Conservation (phyloP, 2,329 filamentous ascomycete genomes). For the Xylaria multiplex region DNA sequence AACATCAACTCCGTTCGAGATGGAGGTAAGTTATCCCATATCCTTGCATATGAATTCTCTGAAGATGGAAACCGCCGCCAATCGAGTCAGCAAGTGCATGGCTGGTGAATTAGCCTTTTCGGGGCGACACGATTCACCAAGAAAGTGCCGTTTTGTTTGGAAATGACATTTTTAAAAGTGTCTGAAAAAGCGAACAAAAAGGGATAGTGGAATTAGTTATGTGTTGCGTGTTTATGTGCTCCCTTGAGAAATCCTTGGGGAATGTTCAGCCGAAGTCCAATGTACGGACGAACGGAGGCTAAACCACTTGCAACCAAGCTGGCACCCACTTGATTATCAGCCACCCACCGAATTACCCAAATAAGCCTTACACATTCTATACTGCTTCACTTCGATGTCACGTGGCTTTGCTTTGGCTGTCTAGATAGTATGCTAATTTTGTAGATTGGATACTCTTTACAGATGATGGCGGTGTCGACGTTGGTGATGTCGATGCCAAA, state of each 20-base stretch:
- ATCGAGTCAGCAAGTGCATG: constrained; percentile 34
- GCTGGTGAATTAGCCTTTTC: constrained; percentile 2
- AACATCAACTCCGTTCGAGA: constrained; percentile 99
- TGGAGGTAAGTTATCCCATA: constrained; percentile 70
- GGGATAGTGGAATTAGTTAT: constrained; percentile 16
- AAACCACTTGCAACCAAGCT: constrained; percentile 51
- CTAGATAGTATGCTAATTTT: constrained; percentile 38
- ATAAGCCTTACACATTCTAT: constrained; percentile 33
- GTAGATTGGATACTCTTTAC: constrained; percentile 99
- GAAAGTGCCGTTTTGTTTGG: constrained; percentile 1
- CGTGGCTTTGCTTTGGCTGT: constrained; percentile 25
- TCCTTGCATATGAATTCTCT: constrained; percentile 35
- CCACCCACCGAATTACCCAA: constrained; percentile 38
- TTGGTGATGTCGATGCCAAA: constrained; percentile 98
- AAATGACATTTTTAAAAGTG: background rate
- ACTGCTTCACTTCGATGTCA: constrained; percentile 14
- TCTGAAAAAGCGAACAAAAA: background rate
- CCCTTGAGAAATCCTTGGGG: constrained; percentile 34
- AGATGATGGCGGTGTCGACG: constrained; percentile 99
- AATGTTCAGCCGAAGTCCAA: constrained; percentile 39
- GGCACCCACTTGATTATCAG: constrained; percentile 44
- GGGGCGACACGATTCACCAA: background rate
- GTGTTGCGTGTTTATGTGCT: constrained; percentile 42
- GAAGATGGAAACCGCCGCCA: constrained; percentile 17
- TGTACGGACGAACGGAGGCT: constrained; percentile 57